Percentiles rank a stretch among this genome's conserved stretches.
Evolutionary conservation across 495 filamentous ascomycete species (phyloP).

Genomic region (Trichoderma reesei): DNA sequence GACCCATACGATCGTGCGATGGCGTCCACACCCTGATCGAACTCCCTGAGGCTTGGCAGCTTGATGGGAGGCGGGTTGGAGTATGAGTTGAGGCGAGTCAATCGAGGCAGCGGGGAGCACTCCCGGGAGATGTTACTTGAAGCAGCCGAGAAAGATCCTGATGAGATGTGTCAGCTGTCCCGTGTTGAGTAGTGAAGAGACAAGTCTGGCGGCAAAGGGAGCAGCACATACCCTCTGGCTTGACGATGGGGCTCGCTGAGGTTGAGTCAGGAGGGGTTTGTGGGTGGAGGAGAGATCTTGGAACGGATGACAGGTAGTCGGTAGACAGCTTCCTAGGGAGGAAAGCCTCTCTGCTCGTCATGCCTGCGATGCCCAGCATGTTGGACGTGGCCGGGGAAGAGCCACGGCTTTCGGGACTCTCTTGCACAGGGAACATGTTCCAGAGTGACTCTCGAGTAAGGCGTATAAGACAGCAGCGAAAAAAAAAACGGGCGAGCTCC

Average conservation of each 20-base stretch:
- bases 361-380: background rate
- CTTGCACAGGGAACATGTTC: background rate
- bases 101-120: background rate
- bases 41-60: conserved; percentile 6
- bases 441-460: background rate
- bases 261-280: conserved; percentile 10
- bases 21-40: conserved; percentile 8
- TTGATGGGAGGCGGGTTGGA: background rate
- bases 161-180: background rate
- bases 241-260: conserved; percentile 6
- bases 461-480: background rate
- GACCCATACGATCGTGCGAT: conserved; percentile 4
- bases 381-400: background rate
- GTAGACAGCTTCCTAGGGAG: conserved; percentile 1
- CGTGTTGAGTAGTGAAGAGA: background rate
- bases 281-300: conserved; percentile 2
- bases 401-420: background rate
- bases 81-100: conserved; percentile 5
- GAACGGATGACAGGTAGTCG: background rate
- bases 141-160: conserved; percentile 3
- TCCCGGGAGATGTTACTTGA: background rate
- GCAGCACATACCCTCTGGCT: background rate
- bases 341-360: background rate
- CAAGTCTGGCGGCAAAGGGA: background rate
- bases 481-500: background rate